Base-by-base conservation (phyloP, 805 yeast species). In the Candida railenensis region DNA sequence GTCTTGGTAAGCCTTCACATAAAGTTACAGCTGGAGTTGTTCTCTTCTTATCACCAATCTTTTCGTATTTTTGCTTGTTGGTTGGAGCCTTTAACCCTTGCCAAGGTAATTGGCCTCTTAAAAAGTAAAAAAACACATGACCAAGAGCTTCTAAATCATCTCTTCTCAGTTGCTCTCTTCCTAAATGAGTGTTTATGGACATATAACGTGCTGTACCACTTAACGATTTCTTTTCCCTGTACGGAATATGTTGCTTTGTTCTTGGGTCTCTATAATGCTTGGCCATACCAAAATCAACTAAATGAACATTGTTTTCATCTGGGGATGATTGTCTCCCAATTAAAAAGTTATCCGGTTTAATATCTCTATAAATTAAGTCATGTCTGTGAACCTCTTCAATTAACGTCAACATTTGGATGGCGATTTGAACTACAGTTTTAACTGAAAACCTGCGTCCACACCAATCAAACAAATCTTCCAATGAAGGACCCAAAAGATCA, bases 71-170 rank as follows among this genome's bases (percentile, higher is more conserved):
- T 53, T 82, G 78, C 62, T 87, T 87, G 63, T 87, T 87, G n/a
- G 89, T 86, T 48, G 89, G 89, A 1, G 92, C 94, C 65, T 86
- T 87, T 49, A 87, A 69, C n/a, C 95, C 95, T 67, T 87, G 95
- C 95, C 95, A 87, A 40, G 95, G 95, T 60, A 87, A 74, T 51
- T 82, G 85, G 22, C 95, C 94, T 59, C 87, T 77, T 46, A 86
- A 65, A 57, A 87, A 87, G 64, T 87, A 87, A 61, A 87, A 80
- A 59, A 87, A 87, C 0, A 87, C 94, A 66, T 87, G 94, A 15
- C 92, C 94, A 55, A 87, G 68, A 7, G 87, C 81, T 66, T 87
- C 95, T 57, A 87, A 74, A 64, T 87, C 95, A 62, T 87, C 95
- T 65, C 95, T 71, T 68, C 95, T 77, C 56, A 85, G 82, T 62